Evolutionary conservation across 257 asterid genomes (phyloP), one percentile per base, ranked within the genome.

Genomic region (Penstemon barbatus): DNA sequence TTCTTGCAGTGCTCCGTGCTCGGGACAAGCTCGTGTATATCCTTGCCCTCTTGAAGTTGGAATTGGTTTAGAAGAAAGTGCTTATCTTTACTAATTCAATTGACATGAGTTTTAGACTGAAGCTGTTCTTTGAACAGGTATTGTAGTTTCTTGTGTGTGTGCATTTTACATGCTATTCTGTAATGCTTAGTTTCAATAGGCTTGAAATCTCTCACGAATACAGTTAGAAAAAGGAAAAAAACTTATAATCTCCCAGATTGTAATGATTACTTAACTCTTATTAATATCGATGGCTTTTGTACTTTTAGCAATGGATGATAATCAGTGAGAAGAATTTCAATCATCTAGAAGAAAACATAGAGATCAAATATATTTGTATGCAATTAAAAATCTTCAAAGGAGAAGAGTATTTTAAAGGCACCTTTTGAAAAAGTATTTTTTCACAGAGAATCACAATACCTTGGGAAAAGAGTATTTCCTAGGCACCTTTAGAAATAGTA

Each of bases 111-210:
- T 94, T 84, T 80, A 89, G 91, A 71, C 74, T 94, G 83, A 94
- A 84, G 87, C 83, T 94, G 54, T 94, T 91, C 84, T 71, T 94
- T 71, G 99, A 94, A 77, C 96, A 91, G 99, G 99, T 90, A 85
- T 6, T 48, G 40, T 60, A 15, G 64, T 68, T 39, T 57, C 57
- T 48, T 65, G 25, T 37, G 58, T 66, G 53, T n/a, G 19, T 41
- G 9, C 51, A 15, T 65, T 33, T 44, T 37, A 6, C 13, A 57
- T 58, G 36, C 55, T 10, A 45, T 43, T 48, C 10, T 38, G 2
- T 62, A 57, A 50, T 61, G 67, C 52, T 19, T 52, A 55, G 33
- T 72, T 68, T 62, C 36, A 36, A 52, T 66, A 49, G 63, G 49
- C 56, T 41, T 51, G 40, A n/a, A 8, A 59, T 59, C 33, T 70